Evolutionary conservation across 371 early-diverging fungal species (phyloP), one percentile per base, ranked within the genome.

Genomic region (Choanephora cucurbitarum): DNA sequence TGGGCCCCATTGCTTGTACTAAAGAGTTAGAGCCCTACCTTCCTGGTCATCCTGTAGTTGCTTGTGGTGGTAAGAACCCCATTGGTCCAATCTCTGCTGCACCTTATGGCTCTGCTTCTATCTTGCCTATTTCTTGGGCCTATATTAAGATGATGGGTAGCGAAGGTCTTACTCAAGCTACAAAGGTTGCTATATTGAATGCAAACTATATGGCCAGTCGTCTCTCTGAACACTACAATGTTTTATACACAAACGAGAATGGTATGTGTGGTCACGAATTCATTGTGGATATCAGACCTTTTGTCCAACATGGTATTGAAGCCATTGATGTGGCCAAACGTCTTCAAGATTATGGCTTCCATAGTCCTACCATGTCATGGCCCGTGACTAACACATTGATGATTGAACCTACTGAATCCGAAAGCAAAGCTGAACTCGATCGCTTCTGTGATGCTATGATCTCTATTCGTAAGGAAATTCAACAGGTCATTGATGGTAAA

Each of bases 341-440:
- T 52, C 85, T 98, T 51, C 92, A 95, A 78, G 98, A 98, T 78
- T 98, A 96, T 67, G 94, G 95, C 21, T 97, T 97, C 88, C 98
- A 98, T 78, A 85, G 89, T 32, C 98, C 98, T 34, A 98, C 98
- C 66, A 97, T 98, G 98, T 95, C 96, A 13, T 98, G 96, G 92
- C 98, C 98, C 33, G 97, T 97, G 21, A 82, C 93, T 63, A 94
- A 95, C 84, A 96, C 97, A 13, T 84, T 98, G 48, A 97, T 98
- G 97, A 88, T 98, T 62, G 98, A 98, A 80, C 98, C 98, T n/a
- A 98, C 98, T 47, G 98, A 98, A 72, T 92, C 93, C 50, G 98
- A 98, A 75, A 79, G 86, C 71, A 87, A 88, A 70, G 86, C 79
- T 58, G 98, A 97, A 72, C 75, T 98, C 32, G 97, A 98, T 75